A percentile compares a stretch with the other conserved stretches of the same genome.
Conservation (phyloP, 2,329 filamentous ascomycete species). For the Epichloe elymi region DNA sequence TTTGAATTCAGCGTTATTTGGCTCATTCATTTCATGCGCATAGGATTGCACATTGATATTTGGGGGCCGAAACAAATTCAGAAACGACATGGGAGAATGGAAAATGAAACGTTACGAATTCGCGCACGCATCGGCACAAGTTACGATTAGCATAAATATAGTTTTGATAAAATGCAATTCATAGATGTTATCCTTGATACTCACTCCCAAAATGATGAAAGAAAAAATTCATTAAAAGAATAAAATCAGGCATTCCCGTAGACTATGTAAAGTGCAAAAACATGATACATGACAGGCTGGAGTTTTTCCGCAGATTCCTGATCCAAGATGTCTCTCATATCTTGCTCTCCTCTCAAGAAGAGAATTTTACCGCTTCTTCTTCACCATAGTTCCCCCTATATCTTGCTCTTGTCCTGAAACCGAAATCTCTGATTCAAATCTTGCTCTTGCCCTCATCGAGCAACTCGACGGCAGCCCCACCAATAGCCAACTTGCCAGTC, state of each 20-base stretch:
- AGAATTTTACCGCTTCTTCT: neutral
- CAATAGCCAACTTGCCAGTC: conserved; percentile 81
- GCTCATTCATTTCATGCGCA: neutral
- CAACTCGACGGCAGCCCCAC: conserved; percentile 68
- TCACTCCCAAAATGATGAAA: too few relatives aligned
- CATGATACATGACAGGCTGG: conserved; percentile 5
- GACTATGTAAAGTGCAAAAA: neutral
- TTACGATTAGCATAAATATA: neutral
- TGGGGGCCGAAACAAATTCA: too few relatives aligned
- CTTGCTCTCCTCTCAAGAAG: neutral
- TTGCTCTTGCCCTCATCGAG: conserved; percentile 23
- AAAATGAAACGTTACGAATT: neutral
- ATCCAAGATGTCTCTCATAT: neutral
- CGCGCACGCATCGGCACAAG: neutral
- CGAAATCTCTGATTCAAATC: conserved; percentile 6
- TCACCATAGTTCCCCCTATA: too few relatives aligned
- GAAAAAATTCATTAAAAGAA: neutral
- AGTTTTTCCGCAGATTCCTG: neutral
- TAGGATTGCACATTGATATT: neutral
- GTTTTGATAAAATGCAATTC: neutral
- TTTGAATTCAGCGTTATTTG: neutral
- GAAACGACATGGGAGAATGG: neutral
- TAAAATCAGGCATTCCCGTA: neutral
- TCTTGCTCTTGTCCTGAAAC: too few relatives aligned
- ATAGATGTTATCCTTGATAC: too few relatives aligned